phyloP scores from a whole-genome alignment of 2,329 filamentous ascomycete species.

The Sarocladium brachiariae region DNA sequence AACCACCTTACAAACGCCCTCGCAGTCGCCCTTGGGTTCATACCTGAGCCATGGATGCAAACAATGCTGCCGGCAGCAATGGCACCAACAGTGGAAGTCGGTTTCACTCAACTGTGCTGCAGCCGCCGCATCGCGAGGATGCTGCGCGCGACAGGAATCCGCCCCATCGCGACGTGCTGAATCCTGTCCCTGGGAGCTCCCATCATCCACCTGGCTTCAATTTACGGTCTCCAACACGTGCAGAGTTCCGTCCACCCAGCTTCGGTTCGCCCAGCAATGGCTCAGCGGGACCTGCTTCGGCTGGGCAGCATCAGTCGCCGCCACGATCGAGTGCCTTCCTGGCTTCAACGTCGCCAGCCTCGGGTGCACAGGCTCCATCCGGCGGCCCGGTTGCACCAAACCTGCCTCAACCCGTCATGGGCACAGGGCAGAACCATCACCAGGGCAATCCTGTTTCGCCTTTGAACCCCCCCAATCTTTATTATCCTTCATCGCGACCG shows the following conservation, averaged over 20 bases:
- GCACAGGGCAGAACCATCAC: slow-evolving; percentile 13
- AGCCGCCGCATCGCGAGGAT: slow-evolving; percentile 26
- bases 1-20: neutral
- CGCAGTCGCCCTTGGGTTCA: neutral
- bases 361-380: slow-evolving; percentile 17
- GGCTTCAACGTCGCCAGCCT: slow-evolving; percentile 25
- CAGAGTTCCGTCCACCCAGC: slow-evolving; percentile 24
- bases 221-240: slow-evolving; percentile 42
- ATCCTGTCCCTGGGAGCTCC: slow-evolving; percentile 25
- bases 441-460: slow-evolving; percentile 29
- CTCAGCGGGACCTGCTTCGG: neutral
- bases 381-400: slow-evolving; percentile 24
- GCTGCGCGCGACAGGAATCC: slow-evolving; percentile 22
- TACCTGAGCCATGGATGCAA: slow-evolving; percentile 5
- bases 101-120: slow-evolving; percentile 44
- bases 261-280: slow-evolving; percentile 11
- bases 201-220: slow-evolving; percentile 29
- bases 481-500: slow-evolving; percentile 29
- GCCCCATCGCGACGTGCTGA: slow-evolving; percentile 41
- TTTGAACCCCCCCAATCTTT: slow-evolving; percentile 35
- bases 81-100: slow-evolving; percentile 28
- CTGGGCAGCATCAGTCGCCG: slow-evolving; percentile 15
- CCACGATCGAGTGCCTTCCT: slow-evolving; percentile 25
- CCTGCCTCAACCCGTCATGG: slow-evolving; percentile 23
- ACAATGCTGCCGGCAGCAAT: slow-evolving; percentile 16